These are phyloP conservation scores for Skeletonema tropicum DNA, from an alignment of 108 stramenopile species.

Conservation along the genomic window DNA sequence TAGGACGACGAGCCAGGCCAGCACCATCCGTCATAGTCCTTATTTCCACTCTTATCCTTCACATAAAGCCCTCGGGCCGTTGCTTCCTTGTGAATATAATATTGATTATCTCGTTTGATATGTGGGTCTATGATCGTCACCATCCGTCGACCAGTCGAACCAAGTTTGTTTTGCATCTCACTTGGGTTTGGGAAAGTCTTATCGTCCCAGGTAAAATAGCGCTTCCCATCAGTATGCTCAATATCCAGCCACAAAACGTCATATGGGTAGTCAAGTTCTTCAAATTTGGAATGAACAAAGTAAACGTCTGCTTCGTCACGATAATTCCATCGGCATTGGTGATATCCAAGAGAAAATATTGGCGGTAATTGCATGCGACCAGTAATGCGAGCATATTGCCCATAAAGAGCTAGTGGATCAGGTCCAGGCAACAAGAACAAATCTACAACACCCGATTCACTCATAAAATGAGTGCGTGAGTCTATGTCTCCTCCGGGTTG, in stretches of 20 bases:
- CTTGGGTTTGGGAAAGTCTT: constrained; percentile 91
- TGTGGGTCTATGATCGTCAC: constrained; percentile 99
- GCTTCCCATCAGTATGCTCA: constrained; percentile 99
- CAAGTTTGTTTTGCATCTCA: constrained; percentile 92
- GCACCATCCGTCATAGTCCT: constrained; percentile 99
- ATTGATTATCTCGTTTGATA: constrained; percentile 94
- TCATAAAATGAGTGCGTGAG: constrained; percentile 91
- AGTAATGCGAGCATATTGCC: constrained; percentile 91
- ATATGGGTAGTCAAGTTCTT: constrained; percentile 97
- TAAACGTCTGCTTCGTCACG: constrained; percentile 96
- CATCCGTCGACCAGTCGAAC: constrained; percentile 92
- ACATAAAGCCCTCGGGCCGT: constrained; percentile 92
- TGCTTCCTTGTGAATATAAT: constrained; percentile 96
- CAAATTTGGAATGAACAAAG: constrained; percentile 91
- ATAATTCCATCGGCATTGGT: constrained; percentile 99
- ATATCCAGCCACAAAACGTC: constrained; percentile 99
- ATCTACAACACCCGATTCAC: constrained; percentile 91
- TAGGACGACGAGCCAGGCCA: constrained; percentile 99
- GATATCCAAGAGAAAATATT: constrained; percentile 97
- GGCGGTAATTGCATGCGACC: constrained; percentile 91
- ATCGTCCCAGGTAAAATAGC: constrained; percentile 99
- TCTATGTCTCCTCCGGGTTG: constrained; percentile 26
- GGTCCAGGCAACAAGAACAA: constrained; percentile 88
- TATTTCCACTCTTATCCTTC: constrained; percentile 88
- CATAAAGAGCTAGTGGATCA: constrained; percentile 73